Conservation (phyloP, 176 grass and related monocot species). For the Cenchrus fungigraminus region DNA sequence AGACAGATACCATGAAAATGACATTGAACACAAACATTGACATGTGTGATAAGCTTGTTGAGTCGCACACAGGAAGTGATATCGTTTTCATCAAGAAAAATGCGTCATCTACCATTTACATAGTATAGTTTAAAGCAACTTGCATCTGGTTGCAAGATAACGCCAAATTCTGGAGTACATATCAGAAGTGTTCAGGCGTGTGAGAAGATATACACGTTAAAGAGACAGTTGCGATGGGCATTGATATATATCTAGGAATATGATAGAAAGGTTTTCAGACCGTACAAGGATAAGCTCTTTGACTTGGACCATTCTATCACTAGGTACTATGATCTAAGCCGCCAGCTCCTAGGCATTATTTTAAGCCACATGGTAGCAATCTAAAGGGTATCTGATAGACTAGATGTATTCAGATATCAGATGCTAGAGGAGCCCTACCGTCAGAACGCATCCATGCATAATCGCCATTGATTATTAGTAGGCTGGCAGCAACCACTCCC, state of each 20-base stretch:
- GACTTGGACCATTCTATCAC: conserved; percentile 2
- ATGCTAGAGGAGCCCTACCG: conserved; percentile 17
- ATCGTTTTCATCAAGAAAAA: background rate
- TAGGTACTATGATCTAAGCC: background rate
- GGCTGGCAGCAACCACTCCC: conserved; percentile 15
- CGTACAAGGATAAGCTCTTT: conserved; percentile 35
- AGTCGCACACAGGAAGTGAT: conserved; percentile 22
- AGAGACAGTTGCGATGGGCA: conserved; percentile 36
- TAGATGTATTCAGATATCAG: conserved; percentile 37
- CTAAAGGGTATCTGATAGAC: conserved; percentile 19
- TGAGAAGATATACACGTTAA: conserved; percentile 19
- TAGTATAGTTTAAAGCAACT: conserved; percentile 40
- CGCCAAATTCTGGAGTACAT: conserved; percentile 24
- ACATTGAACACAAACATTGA: conserved; percentile 13
- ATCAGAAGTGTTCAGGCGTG: conserved; percentile 23
- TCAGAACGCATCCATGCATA: conserved; percentile 30
- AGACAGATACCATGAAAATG: conserved; percentile 41
- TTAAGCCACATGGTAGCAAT: conserved; percentile 6
- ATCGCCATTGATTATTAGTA: conserved; percentile 38
- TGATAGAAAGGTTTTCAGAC: conserved; percentile 38
- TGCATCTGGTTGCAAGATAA: conserved; percentile 23
- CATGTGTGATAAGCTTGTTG: conserved; percentile 9
- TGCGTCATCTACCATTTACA: conserved; percentile 21
- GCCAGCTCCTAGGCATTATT: conserved; percentile 33
- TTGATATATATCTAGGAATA: conserved; percentile 35